Conservation (phyloP, 2,329 filamentous ascomycete genomes). For the Fusarium bulbicola region DNA sequence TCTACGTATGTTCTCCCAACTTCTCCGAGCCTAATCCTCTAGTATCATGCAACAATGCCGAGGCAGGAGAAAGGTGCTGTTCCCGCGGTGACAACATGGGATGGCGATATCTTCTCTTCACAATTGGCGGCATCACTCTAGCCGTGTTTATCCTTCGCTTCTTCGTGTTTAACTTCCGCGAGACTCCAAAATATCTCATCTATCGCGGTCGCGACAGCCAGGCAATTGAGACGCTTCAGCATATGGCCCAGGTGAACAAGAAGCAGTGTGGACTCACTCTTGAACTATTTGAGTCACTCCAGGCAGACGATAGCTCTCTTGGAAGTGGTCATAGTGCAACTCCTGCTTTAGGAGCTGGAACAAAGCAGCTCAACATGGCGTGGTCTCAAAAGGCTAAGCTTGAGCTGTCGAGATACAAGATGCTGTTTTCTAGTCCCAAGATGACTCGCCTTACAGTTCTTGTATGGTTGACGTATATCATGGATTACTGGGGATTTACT, state of each 20-base stretch:
- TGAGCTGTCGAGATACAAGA: slow-evolving; percentile 42
- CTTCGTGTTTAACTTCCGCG: slow-evolving; percentile 57
- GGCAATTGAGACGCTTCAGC: slow-evolving; percentile 57
- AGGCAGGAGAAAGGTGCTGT: slow-evolving; percentile 46
- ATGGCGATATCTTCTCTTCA: slow-evolving; percentile 59
- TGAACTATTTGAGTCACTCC: slow-evolving; percentile 47
- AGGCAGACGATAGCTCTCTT: slow-evolving; percentile 36
- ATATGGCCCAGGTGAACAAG: slow-evolving; percentile 54
- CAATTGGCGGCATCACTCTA: slow-evolving; percentile 55
- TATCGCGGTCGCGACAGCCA: slow-evolving; percentile 55
- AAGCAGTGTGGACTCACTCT: slow-evolving; percentile 47
- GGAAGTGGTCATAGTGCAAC: slow-evolving; percentile 28
- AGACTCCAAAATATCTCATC: slow-evolving; percentile 58
- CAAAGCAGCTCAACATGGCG: slow-evolving; percentile 20
- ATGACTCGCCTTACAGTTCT: slow-evolving; percentile 50
- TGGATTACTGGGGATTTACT: slow-evolving; percentile 52
- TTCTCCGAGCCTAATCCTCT: slow-evolving; percentile 55
- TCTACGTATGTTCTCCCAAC: slow-evolving; percentile 60
- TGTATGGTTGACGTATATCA: slow-evolving; percentile 51
- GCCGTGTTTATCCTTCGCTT: slow-evolving; percentile 56
- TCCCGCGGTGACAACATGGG: slow-evolving; percentile 56
- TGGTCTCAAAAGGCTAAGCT: slow-evolving; percentile 27
- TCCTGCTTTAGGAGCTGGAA: slow-evolving; percentile 20
- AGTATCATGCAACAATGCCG: slow-evolving; percentile 53
- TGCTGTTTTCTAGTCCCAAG: slow-evolving; percentile 45